phyloP scores from a whole-genome alignment of 306 rosid genomes.

The Gleditsia sinensis region DNA sequence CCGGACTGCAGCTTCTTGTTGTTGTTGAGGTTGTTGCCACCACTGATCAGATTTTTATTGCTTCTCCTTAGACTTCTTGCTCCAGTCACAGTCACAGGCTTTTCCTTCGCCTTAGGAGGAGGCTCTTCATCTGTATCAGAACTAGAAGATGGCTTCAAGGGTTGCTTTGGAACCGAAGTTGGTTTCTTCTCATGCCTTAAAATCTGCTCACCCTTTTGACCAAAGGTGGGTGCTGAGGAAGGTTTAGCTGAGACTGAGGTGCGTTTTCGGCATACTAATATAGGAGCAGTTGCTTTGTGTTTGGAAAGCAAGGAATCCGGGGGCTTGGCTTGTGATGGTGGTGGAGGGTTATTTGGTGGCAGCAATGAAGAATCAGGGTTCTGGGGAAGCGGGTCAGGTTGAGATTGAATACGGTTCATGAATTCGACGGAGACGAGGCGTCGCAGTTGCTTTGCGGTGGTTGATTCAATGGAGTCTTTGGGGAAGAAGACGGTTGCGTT shows the following conservation, averaged over 20 bases:
- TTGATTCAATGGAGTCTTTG: conserved; percentile 51
- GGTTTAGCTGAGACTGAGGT: conserved; percentile 53
- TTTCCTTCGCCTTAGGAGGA: conserved; percentile 55
- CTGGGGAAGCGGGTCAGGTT: conserved; percentile 33
- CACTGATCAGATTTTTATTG: conserved; percentile 47
- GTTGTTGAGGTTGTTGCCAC: conserved; percentile 20
- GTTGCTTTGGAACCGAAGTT: conserved; percentile 47
- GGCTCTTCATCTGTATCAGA: conserved; percentile 50
- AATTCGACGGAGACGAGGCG: conserved; percentile 43
- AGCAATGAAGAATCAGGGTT: conserved; percentile 37
- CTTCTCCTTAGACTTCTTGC: conserved; percentile 69
- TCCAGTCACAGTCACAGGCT: conserved; percentile 73
- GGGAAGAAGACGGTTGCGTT: conserved; percentile 65
- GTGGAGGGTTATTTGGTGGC: conserved; percentile 5
- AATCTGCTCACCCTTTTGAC: conserved; percentile 52
- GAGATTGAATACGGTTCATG: conserved; percentile 41
- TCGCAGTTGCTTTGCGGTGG: conserved; percentile 48
- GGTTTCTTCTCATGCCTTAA: conserved; percentile 46
- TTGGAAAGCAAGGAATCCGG: conserved; percentile 57
- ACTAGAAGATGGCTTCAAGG: conserved; percentile 36
- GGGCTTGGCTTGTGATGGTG: conserved; percentile 39
- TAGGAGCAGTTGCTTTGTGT: conserved; percentile 60
- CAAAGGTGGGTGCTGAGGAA: conserved; percentile 42
- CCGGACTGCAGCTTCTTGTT: conserved; percentile 48
- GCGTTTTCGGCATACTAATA: conserved; percentile 81